These are phyloP conservation scores for Xylaria arbuscula DNA, from an alignment of 2,329 filamentous ascomycete genomes.

Conservation along the genomic window DNA sequence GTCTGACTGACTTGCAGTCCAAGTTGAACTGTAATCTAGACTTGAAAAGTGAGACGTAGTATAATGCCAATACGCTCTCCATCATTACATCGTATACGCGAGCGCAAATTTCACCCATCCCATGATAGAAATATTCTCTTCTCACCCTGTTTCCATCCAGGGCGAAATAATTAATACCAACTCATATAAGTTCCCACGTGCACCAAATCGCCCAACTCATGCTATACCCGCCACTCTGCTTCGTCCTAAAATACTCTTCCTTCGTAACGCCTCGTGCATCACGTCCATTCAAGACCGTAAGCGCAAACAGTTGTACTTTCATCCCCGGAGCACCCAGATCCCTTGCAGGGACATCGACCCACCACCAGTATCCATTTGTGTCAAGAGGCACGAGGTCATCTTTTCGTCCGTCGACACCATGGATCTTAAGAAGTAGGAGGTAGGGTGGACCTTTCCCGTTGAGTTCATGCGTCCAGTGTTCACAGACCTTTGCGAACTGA, in stretches of 20 bases:
- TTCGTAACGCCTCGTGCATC: conserved; percentile 62
- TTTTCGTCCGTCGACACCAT: conserved; percentile 73
- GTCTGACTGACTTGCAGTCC: background rate
- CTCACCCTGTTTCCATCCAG: background rate
- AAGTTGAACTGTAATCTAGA: conserved; percentile 1
- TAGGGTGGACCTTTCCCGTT: conserved; percentile 74
- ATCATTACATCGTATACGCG: background rate
- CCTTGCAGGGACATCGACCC: conserved; percentile 75
- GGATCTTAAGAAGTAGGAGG: conserved; percentile 75
- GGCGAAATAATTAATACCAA: background rate
- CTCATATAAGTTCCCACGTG: conserved; percentile 62
- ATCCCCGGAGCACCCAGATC: conserved; percentile 77
- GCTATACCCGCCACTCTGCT: conserved; percentile 55
- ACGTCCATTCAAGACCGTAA: conserved; percentile 62
- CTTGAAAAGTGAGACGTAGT: background rate
- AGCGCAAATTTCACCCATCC: background rate
- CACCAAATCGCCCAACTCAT: conserved; percentile 60
- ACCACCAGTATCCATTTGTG: conserved; percentile 84
- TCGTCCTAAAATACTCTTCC: conserved; percentile 57
- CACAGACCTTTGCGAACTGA: conserved; percentile 81
- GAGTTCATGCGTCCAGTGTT: conserved; percentile 81
- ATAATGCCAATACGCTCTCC: conserved; percentile 9
- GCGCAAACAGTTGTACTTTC: conserved; percentile 70
- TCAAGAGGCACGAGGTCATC: conserved; percentile 77
- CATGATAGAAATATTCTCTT: background rate